Evolutionary conservation across 1,139 yeast genomes (phyloP).

Genomic region (Sugiyamaella novakii): DNA sequence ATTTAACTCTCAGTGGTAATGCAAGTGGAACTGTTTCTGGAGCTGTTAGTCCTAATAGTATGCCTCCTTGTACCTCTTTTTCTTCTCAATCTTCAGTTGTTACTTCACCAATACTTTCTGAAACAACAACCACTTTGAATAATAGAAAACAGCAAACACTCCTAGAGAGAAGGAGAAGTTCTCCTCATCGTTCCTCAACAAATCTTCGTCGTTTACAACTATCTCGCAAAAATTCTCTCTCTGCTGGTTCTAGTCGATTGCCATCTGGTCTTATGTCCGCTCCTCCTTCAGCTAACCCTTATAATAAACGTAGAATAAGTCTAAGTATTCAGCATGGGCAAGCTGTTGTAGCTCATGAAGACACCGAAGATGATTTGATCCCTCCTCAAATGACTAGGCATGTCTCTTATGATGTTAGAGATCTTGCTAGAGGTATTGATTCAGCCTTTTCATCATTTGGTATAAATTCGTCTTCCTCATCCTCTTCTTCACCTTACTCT

Average conservation of each 20-base stretch:
- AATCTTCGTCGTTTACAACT: conserved; percentile 16
- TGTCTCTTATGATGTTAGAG: conserved; percentile 16
- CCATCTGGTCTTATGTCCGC: conserved; percentile 18
- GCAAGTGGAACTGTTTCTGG: conserved; percentile 11
- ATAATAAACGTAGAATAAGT: conserved; percentile 14
- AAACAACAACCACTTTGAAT: conserved; percentile 4
- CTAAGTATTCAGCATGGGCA: conserved; percentile 16
- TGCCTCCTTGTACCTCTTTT: conserved; percentile 6
- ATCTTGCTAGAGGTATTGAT: conserved; percentile 13
- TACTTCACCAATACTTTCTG: conserved; percentile 9
- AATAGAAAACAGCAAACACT: conserved; percentile 20
- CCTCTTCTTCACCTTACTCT: conserved; percentile 5
- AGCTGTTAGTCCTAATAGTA: conserved; percentile 12
- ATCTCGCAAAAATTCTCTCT: conserved; percentile 14
- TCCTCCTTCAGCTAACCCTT: conserved; percentile 17
- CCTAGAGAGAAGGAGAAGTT: conserved; percentile 19
- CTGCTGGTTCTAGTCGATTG: conserved; percentile 2
- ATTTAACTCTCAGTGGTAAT: conserved; percentile 6
- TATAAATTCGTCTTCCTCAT: neutral
- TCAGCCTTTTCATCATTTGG: conserved; percentile 15
- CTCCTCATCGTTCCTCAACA: conserved; percentile 19
- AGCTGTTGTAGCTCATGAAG: conserved; percentile 12
- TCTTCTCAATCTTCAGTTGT: conserved; percentile 11
- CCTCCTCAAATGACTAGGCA: conserved; percentile 16
- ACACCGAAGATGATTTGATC: neutral